Evolutionary conservation across 164 flowering plant species (phyloP), one percentile per base, ranked within the genome.

Genomic region (Buxus sempervirens): DNA sequence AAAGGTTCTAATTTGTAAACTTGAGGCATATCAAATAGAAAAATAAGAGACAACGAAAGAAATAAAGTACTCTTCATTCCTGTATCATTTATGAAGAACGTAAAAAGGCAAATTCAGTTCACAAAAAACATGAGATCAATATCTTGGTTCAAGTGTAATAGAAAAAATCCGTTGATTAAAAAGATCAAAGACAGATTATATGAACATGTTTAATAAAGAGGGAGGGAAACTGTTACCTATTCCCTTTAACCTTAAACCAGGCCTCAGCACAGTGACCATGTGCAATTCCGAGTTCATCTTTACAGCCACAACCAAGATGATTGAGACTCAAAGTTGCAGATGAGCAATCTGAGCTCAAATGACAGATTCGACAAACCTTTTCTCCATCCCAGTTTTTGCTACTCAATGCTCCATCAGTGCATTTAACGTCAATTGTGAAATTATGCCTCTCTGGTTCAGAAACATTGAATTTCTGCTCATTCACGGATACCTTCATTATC

Each of bases 261-360:
- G 58, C 23, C 59, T 54, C 22, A 4, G 77, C 77, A 24, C 77
- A 74, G 22, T 26, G 62, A 14, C 9, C 41, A 58, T 74, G 77
- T 9, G 73, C 65, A 10, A 55, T 62, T 9, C 72, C 63, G 3
- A 74, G 66, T 16, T 64, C 77, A 36, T 57, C 70, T 59, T 69
- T 74, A 62, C 77, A 74, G 19, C 45, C 63, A 66, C 77, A 74
- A 56, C 77, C 77, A 54, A 74, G 73, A 28, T 57, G 66, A 22
- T 69, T 65, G 5, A 74, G 54, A 59, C 60, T 32, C 14, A 53
- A 12, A 60, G 48, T 54, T 60, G 42, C 65, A 18, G 65, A 55
- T 26, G 38, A 15, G 14, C 10, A 28, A 4, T 69, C 76, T 26
- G 64, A 22, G 32, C 73, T 41, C 69, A 69, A 60, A 41, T 74